A percentile compares a stretch with the other conserved stretches of the same genome.
Evolutionary conservation across 2,329 filamentous ascomycete genomes (phyloP).

Genomic region (Phaeosphaeria sp.): DNA sequence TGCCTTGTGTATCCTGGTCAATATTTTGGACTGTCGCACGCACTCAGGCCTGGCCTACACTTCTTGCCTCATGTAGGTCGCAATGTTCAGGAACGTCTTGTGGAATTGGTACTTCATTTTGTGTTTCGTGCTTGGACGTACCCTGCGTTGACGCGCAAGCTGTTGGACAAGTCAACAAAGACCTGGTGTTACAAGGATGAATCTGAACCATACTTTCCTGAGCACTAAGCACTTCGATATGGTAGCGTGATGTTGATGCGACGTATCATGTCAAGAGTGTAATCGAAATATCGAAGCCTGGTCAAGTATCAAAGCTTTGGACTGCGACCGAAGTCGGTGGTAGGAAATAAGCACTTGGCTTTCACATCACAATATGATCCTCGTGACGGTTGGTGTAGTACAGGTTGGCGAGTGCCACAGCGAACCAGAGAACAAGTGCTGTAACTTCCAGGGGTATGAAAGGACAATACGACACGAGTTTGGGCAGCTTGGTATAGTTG

Average conservation of each 20-base stretch:
- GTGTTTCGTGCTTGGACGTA: not conserved
- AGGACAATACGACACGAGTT: not conserved
- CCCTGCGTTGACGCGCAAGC: not conserved
- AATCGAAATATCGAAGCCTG: not conserved
- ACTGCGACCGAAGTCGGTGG: not conserved
- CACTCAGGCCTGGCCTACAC: not conserved
- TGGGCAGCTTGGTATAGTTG: not conserved
- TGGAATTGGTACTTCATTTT: not conserved
- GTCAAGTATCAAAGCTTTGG: not conserved
- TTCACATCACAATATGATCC: not conserved
- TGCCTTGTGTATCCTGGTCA: not conserved
- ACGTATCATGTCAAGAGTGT: not conserved
- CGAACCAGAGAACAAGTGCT: not conserved
- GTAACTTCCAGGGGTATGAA: not conserved
- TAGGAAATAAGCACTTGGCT: not conserved
- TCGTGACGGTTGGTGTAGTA: not conserved
- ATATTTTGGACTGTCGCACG: not conserved
- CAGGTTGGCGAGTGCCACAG: not conserved
- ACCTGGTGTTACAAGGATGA: not conserved
- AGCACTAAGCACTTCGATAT: not conserved
- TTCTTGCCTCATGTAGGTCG: not conserved
- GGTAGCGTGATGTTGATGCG: not conserved
- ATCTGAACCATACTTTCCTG: not conserved
- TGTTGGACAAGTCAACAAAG: not conserved
- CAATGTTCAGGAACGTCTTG: not conserved